phyloP scores from a whole-genome alignment of 2,329 filamentous ascomycete species.

The Stylonectria norvegica region DNA sequence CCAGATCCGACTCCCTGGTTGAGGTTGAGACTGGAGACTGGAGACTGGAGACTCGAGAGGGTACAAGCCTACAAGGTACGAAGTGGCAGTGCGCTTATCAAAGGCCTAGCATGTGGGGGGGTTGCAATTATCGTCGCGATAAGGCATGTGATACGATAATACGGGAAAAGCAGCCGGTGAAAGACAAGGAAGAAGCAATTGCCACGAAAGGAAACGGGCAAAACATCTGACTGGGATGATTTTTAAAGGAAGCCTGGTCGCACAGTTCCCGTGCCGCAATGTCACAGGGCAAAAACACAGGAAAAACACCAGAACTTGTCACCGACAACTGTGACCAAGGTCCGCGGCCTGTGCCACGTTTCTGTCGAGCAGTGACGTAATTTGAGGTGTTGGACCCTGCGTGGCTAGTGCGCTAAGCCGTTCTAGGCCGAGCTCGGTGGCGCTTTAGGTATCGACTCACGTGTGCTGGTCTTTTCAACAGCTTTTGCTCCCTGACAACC shows the following conservation, averaged over 20 bases:
- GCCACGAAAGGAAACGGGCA: slow-evolving; percentile 10
- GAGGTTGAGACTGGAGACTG: no score
- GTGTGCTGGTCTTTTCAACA: slow-evolving; percentile 2
- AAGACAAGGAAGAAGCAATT: slow-evolving; percentile 8
- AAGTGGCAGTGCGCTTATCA: slow-evolving; percentile 21
- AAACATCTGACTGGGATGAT: no score
- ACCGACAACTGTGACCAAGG: slow-evolving; percentile 7
- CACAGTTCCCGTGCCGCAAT: no score
- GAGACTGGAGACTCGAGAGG: no score
- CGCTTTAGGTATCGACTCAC: slow-evolving; percentile 4
- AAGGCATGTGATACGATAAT: slow-evolving; percentile 12
- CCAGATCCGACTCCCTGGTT: no score
- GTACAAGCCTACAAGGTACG: not conserved
- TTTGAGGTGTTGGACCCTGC: slow-evolving; percentile 17
- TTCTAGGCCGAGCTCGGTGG: slow-evolving; percentile 1
- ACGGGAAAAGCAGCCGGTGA: slow-evolving; percentile 5
- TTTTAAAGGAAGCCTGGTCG: no score
- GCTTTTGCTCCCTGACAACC: not conserved
- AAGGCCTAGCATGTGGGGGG: not conserved
- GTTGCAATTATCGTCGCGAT: not conserved
- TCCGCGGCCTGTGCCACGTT: not conserved
- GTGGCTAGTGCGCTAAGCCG: slow-evolving; percentile 1
- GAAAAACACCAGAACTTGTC: slow-evolving; percentile 9
- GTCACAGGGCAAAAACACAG: not conserved
- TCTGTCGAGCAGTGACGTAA: slow-evolving; percentile 20